A percentile compares a stretch with the other conserved stretches of the same genome.
phyloP scores from a whole-genome alignment of 352 stramenopile genomes.

The Plasmopara muralis region DNA sequence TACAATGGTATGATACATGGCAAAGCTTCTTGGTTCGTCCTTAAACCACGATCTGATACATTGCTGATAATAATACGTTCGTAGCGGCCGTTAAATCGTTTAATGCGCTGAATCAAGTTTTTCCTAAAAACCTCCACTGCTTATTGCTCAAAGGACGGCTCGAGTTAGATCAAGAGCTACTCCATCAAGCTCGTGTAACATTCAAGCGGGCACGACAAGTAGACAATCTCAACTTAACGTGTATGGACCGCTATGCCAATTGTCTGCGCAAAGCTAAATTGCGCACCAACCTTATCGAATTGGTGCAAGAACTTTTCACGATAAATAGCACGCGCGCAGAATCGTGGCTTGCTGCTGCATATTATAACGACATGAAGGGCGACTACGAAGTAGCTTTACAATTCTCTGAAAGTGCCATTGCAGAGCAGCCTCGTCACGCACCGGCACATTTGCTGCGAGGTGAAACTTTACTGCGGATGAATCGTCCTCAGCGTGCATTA shows the following conservation, averaged over 20 bases:
- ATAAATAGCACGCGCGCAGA: slow-evolving; percentile 47
- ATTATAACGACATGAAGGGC: slow-evolving; percentile 66
- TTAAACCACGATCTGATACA: slow-evolving; percentile 4
- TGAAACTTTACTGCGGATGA: slow-evolving; percentile 47
- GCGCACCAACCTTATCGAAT: slow-evolving; percentile 48
- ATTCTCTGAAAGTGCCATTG: slow-evolving; percentile 63
- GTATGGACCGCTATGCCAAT: slow-evolving; percentile 64
- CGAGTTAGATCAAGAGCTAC: slow-evolving; percentile 57
- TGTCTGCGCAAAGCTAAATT: slow-evolving; percentile 40
- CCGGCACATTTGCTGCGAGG: slow-evolving; percentile 57
- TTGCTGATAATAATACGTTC: slow-evolving; percentile 1
- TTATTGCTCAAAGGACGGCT: slow-evolving; percentile 45
- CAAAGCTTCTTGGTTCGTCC: background rate
- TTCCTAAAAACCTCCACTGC: slow-evolving; percentile 63
- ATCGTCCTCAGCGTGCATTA: slow-evolving; percentile 58
- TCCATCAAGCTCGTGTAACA: slow-evolving; percentile 45
- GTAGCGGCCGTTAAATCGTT: slow-evolving; percentile 35
- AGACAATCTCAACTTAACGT: slow-evolving; percentile 49
- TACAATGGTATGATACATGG: slow-evolving; percentile 26
- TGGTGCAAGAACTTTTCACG: slow-evolving; percentile 67
- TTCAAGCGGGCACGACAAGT: slow-evolving; percentile 55
- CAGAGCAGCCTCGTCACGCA: slow-evolving; percentile 30
- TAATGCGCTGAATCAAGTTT: slow-evolving; percentile 34
- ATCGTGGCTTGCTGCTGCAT: slow-evolving; percentile 68
- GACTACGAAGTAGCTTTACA: slow-evolving; percentile 64